Percentiles rank a stretch among this genome's conserved stretches.
Evolutionary conservation across 2,329 filamentous ascomycete species (phyloP).

Genomic region (Cercospora sp.): DNA sequence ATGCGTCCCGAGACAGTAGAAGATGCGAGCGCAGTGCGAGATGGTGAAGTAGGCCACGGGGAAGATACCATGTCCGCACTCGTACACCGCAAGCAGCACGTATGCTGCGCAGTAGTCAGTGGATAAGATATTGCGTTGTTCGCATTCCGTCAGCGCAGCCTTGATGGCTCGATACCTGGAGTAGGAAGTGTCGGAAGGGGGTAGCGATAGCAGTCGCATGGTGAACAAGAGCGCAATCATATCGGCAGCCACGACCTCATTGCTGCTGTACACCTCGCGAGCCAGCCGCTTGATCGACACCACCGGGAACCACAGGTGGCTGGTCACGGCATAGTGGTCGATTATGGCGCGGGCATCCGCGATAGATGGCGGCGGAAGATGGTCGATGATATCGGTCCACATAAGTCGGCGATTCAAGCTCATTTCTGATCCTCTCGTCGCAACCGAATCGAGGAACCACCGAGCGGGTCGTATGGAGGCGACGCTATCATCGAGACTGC

Average conservation of each 20-base stretch:
- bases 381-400: slow-evolving; percentile 16
- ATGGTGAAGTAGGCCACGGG: slow-evolving; percentile 24
- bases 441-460: slow-evolving; percentile 24
- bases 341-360: slow-evolving; percentile 10
- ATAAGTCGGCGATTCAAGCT: background rate
- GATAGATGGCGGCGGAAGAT: background rate
- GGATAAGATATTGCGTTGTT: slow-evolving; percentile 19
- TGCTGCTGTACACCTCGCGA: background rate
- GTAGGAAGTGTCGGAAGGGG: background rate
- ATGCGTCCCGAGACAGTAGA: slow-evolving; percentile 22
- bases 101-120: slow-evolving; percentile 23
- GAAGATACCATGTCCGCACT: slow-evolving; percentile 25
- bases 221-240: slow-evolving; percentile 14
- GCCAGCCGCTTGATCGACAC: slow-evolving; percentile 6
- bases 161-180: slow-evolving; percentile 17
- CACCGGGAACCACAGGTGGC: slow-evolving; percentile 22
- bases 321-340: slow-evolving; percentile 14
- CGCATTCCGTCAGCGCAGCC: slow-evolving; percentile 19
- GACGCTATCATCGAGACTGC: background rate
- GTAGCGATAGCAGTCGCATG: slow-evolving; percentile 21
- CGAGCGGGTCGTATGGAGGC: slow-evolving; percentile 10
- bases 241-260: slow-evolving; percentile 7
- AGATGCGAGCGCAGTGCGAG: slow-evolving; percentile 15
- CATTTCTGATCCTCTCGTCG: slow-evolving; percentile 15
- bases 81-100: slow-evolving; percentile 23